Conservation (phyloP, 1,284 basidiomycete species). For the Cutaneotrichosporon sp. region DNA sequence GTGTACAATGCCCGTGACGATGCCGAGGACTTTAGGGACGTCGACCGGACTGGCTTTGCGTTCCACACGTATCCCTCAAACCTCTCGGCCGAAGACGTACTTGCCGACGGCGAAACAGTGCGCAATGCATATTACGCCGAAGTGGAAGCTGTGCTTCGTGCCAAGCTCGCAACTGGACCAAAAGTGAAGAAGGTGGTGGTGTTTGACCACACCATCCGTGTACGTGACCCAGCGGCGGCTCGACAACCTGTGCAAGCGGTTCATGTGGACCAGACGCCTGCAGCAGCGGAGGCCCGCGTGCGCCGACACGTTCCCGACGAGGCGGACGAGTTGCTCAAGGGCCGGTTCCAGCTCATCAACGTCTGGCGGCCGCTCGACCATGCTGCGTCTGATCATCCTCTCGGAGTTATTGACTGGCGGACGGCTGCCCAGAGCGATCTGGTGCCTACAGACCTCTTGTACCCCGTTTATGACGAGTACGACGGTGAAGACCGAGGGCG, state of each 20-base stretch:
- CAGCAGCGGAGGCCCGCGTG: conserved; percentile 13
- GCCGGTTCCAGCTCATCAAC: conserved; percentile 21
- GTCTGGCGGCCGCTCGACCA: conserved; percentile 19
- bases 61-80: conserved; percentile 15
- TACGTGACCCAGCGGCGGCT: conserved; percentile 10
- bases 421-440: conserved; percentile 8
- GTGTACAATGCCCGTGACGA: conserved; percentile 19
- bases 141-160: conserved; percentile 12
- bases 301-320: conserved; percentile 11
- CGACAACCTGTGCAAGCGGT: conserved; percentile 17
- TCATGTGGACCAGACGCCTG: conserved; percentile 21
- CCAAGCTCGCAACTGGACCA: conserved; percentile 9
- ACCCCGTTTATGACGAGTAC: conserved; percentile 7
- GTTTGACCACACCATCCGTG: conserved; percentile 22
- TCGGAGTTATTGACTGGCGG: conserved; percentile 20
- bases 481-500: conserved; percentile 19
- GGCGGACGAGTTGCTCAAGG: conserved; percentile 15
- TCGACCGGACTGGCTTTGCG: conserved; percentile 18
- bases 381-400: conserved; percentile 10
- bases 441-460: conserved; percentile 13
- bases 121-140: conserved; percentile 14
- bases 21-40: conserved; percentile 12
- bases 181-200: conserved; percentile 9
- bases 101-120: conserved; percentile 9
- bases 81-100: conserved; percentile 4